Evolutionary conservation across 2,329 filamentous ascomycete species (phyloP).

Genomic region (Beauveria caledonica): DNA sequence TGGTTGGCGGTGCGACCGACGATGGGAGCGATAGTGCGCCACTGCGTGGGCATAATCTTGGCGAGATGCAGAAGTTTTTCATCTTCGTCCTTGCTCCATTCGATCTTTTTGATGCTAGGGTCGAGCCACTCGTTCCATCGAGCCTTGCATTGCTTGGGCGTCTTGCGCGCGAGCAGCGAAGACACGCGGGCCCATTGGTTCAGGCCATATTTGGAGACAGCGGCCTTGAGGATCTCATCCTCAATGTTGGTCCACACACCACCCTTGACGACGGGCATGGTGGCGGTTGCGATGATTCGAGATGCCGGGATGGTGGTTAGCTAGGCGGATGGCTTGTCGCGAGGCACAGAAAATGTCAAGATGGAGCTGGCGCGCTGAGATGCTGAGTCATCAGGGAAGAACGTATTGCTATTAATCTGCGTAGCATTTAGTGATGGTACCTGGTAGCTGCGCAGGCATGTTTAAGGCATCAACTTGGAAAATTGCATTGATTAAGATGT

Average conservation of each 20-base stretch:
- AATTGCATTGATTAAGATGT: not conserved
- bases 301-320: not conserved
- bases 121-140: slow-evolving; percentile 98
- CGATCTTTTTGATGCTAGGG: slow-evolving; percentile 94
- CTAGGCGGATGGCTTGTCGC: not conserved
- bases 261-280: slow-evolving; percentile 66
- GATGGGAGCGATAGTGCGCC: slow-evolving; percentile 95
- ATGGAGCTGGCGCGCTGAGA: not conserved
- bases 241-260: slow-evolving; percentile 70
- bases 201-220: slow-evolving; percentile 87
- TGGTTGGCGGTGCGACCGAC: slow-evolving; percentile 95
- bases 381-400: slow-evolving; percentile 11
- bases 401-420: not conserved
- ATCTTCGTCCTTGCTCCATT: slow-evolving; percentile 98
- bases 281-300: slow-evolving; percentile 18
- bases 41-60: slow-evolving; percentile 98
- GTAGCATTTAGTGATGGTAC: not conserved
- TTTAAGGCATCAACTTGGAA: not conserved
- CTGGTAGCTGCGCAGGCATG: not conserved
- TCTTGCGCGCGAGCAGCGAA: slow-evolving; percentile 92
- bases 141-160: slow-evolving; percentile 97
- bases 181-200: slow-evolving; percentile 99
- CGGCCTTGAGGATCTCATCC: slow-evolving; percentile 96
- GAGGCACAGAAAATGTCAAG: slow-evolving; percentile 7
- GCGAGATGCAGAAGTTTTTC: slow-evolving; percentile 94